A percentile compares a stretch with the other conserved stretches of the same genome.
phyloP scores from a whole-genome alignment of 2,329 filamentous ascomycete species.

The Stagonosporopsis cucurbitacearum region DNA sequence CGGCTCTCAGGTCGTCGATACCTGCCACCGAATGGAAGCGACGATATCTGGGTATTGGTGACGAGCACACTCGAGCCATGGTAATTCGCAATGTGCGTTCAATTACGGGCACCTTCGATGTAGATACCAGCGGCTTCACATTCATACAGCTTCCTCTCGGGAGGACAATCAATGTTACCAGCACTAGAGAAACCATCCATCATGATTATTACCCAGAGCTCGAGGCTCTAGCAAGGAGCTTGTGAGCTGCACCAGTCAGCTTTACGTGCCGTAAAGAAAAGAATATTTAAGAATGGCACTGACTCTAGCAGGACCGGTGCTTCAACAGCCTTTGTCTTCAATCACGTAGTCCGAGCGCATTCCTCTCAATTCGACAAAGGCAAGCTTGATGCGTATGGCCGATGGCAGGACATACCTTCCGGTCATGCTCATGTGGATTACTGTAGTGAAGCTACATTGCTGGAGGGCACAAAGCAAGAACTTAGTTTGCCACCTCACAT shows the following conservation, averaged over 20 bases:
- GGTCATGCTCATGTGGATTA: constrained; percentile 34
- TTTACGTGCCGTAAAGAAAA: neutral
- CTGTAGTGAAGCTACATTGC: constrained; percentile 15
- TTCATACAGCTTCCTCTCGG: constrained; percentile 22
- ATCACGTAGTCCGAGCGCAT: constrained; percentile 51
- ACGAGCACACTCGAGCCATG: constrained; percentile 31
- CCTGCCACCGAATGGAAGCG: constrained; percentile 22
- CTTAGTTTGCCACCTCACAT: constrained; percentile 24
- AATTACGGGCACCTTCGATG: constrained; percentile 22
- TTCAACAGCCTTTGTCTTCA: constrained; percentile 38
- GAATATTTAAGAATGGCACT: neutral
- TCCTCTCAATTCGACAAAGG: constrained; percentile 55
- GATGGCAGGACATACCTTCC: constrained; percentile 45
- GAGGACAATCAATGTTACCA: constrained; percentile 11
- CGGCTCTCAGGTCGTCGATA: constrained; percentile 21
- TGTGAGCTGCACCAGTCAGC: constrained; percentile 12
- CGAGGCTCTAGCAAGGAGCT: constrained; percentile 19
- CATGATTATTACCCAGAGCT: constrained; percentile 28
- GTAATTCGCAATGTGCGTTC: constrained; percentile 54
- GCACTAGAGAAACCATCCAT: constrained; percentile 21
- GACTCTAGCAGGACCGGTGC: constrained; percentile 22
- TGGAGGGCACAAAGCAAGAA: constrained; percentile 24
- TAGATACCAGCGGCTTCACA: constrained; percentile 7
- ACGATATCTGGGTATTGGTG: constrained; percentile 16
- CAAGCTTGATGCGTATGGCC: constrained; percentile 52